Evolutionary conservation across 495 filamentous ascomycete genomes (phyloP), one percentile per base, ranked within the genome.

Genomic region (Podospora pseudoanserina): DNA sequence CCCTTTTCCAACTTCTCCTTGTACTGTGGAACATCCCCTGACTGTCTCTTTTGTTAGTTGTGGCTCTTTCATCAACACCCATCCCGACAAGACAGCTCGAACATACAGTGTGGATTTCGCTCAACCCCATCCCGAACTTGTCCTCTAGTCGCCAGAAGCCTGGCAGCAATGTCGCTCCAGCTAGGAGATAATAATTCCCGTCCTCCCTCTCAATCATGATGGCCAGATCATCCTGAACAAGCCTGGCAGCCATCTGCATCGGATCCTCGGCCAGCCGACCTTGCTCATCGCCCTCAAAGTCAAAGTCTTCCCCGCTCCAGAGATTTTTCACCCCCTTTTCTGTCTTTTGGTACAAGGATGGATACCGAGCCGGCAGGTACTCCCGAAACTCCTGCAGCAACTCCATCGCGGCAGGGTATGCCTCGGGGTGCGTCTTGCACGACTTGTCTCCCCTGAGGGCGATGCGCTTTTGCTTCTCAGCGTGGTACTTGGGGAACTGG

Each of bases 141-240:
- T 96, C 91, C 63, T 85, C 81, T 5, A 96, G 85, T 7, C 92
- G 87, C 93, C 92, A 96, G 81, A 96, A 97, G 0, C 92, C 93
- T 0, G 92, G 86, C 0, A 97, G 83, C 11, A 96, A 82, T 64
- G 95, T 89, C 5, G 89, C 84, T 15, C 92, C 93, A 3, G 92
- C 91, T 1, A 92, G 83, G 1, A 96, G 86, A 77, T 94, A 92
- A 79, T 97, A 96, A 76, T 94, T 88, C 27, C 91, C 90, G 73
- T 96, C 91, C 2, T 81, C 75, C 32, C 80, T 83, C 76, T 96
- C 91, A 72, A 96, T 83, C 93, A 97, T 96, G 26, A 96, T 84
- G 1, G 92, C 92, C 0, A 96, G 79, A 74, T 96, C 93, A 74
- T 96, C 93, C 80, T 96, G 93, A 23, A 92, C 80, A 44, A 95